These are phyloP conservation scores for Ogataea hybrid DNA, from an alignment of 1,139 yeast genomes.

Conservation along the genomic window DNA sequence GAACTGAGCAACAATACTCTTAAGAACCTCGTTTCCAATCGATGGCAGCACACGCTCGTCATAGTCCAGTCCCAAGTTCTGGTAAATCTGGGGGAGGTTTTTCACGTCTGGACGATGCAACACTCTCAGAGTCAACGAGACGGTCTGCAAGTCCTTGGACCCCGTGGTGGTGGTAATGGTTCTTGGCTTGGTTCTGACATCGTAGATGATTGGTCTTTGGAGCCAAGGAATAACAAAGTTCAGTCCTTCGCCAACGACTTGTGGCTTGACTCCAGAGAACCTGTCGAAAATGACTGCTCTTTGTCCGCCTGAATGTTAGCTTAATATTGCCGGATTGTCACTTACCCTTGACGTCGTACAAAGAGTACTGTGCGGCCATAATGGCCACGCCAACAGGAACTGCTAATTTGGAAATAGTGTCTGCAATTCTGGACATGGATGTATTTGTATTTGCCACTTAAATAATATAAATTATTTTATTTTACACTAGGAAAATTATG, in stretches of 20 bases:
- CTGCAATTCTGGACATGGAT: conserved; percentile 35
- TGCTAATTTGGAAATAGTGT: conserved; percentile 44
- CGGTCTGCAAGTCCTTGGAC: conserved; percentile 95
- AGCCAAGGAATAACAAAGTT: conserved; percentile 96
- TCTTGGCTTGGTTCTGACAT: conserved; percentile 91
- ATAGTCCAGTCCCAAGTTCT: conserved; percentile 87
- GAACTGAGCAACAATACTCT: conserved; percentile 95
- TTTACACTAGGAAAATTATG: conserved; percentile 1
- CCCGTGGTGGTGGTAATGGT: conserved; percentile 95
- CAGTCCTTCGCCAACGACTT: conserved; percentile 93
- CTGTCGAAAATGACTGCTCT: conserved; percentile 96
- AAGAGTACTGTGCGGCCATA: conserved; percentile 66
- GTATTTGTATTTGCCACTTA: conserved; percentile 1
- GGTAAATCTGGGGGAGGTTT: conserved; percentile 82
- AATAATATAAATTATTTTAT: conserved; percentile 3
- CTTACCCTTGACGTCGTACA: conserved; percentile 80
- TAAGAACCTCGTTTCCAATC: conserved; percentile 93
- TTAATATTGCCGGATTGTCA: background rate
- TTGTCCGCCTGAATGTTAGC: conserved; percentile 54
- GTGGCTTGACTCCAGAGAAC: conserved; percentile 79
- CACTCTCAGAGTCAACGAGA: conserved; percentile 87
- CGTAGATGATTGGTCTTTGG: conserved; percentile 85
- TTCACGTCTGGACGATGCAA: conserved; percentile 91
- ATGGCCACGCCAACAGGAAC: conserved; percentile 68
- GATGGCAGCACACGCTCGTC: conserved; percentile 98